phyloP scores from a whole-genome alignment of 257 asterid genomes.

The Perilla frutescens region DNA sequence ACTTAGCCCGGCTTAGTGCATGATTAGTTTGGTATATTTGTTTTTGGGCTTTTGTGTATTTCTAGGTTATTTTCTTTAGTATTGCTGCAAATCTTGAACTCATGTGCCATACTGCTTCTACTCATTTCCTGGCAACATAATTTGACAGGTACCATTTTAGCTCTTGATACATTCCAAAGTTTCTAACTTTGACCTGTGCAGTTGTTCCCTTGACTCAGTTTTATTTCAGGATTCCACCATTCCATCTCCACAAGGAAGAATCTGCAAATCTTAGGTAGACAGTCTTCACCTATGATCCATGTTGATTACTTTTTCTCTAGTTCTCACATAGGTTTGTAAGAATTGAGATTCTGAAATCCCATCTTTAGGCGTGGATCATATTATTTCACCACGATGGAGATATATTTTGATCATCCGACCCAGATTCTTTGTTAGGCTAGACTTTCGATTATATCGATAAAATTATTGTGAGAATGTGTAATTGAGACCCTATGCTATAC shows the following conservation, averaged over 20 bases:
- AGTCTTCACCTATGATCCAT: neutral
- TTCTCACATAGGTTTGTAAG: neutral
- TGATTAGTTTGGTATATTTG: neutral
- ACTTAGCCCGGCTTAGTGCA: conserved; percentile 3
- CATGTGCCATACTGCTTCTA: neutral
- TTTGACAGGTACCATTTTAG: conserved; percentile 2
- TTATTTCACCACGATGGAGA: too few species aligned
- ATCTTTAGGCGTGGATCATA: neutral
- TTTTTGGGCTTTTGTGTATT: neutral
- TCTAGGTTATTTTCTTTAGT: neutral
- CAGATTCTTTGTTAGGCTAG: neutral
- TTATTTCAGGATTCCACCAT: neutral
- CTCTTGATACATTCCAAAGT: neutral
- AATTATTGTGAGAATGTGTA: neutral
- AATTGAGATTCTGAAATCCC: neutral
- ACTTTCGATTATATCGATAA: neutral
- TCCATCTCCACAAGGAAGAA: neutral
- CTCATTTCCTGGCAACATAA: too few species aligned
- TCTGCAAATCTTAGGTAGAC: conserved; percentile 21
- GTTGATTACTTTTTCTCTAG: too few species aligned
- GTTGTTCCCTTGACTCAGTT: neutral
- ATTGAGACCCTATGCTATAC: conserved; percentile 1
- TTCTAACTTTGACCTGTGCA: neutral
- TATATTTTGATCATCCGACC: too few species aligned
- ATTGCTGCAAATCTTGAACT: neutral